Evolutionary conservation across 495 filamentous ascomycete species (phyloP).

Genomic region (Trichocladium uniseriatum): DNA sequence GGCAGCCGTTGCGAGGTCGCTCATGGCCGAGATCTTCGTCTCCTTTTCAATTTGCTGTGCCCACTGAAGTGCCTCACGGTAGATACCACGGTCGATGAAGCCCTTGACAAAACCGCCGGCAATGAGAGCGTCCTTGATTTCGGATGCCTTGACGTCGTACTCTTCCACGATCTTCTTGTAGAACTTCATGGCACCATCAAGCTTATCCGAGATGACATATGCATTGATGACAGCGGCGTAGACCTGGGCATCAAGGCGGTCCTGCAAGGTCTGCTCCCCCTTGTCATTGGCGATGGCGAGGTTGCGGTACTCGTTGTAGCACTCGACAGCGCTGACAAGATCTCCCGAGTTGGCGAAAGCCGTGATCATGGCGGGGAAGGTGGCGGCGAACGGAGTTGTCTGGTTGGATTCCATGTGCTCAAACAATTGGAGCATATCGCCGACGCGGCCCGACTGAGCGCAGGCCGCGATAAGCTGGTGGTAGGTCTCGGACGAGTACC

Average conservation of each 20-base stretch:
- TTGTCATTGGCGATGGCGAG: constrained; percentile 73
- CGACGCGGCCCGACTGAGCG: constrained; percentile 63
- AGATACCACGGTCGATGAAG: constrained; percentile 51
- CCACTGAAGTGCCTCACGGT: constrained; percentile 57
- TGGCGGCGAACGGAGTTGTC: constrained; percentile 62
- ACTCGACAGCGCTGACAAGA: constrained; percentile 80
- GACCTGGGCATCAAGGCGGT: constrained; percentile 70
- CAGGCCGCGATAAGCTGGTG: constrained; percentile 74
- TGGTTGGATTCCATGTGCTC: constrained; percentile 76
- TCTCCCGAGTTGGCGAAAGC: constrained; percentile 77
- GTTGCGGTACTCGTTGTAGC: constrained; percentile 85
- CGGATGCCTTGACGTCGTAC: constrained; percentile 42
- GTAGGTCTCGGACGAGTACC: constrained; percentile 58
- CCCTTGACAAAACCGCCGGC: constrained; percentile 65
- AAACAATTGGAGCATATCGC: constrained; percentile 83
- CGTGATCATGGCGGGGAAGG: constrained; percentile 86
- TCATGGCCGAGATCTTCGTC: constrained; percentile 29
- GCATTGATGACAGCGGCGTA: constrained; percentile 84
- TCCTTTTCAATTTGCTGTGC: constrained; percentile 43
- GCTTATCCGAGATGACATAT: constrained; percentile 69
- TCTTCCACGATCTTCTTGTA: constrained; percentile 63
- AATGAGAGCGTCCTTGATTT: constrained; percentile 61
- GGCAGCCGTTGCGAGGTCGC: constrained; percentile 45
- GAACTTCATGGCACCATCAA: constrained; percentile 72
- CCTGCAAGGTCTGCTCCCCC: constrained; percentile 58